Evolutionary conservation across 306 rosid genomes (phyloP).

Genomic region (Cucumis cinereus): DNA sequence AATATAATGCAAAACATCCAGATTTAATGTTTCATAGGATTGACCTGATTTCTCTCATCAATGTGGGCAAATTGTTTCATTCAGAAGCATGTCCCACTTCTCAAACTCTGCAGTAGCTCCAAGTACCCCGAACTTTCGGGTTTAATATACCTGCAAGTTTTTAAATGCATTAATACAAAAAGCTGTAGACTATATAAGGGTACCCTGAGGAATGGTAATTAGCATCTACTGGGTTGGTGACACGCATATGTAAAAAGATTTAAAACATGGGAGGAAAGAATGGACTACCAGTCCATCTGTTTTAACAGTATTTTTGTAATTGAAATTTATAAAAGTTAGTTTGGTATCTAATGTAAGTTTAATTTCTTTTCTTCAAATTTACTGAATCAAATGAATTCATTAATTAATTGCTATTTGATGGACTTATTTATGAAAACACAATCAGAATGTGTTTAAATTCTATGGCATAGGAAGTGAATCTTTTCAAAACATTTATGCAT

Average conservation of each 20-base stretch:
- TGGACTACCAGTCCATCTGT: neutral
- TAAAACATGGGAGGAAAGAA: neutral
- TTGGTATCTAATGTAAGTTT: neutral
- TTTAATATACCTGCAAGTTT: constrained; percentile 40
- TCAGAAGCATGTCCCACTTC: constrained; percentile 45
- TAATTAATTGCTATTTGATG: neutral
- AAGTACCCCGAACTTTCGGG: constrained; percentile 61
- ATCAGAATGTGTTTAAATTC: too few relatives aligned
- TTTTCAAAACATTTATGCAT: too few relatives aligned
- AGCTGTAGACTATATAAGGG: neutral
- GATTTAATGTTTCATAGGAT: neutral
- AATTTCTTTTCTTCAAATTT: neutral
- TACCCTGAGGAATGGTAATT: neutral
- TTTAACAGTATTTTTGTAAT: too few relatives aligned
- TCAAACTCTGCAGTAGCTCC: constrained; percentile 63
- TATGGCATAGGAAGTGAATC: too few relatives aligned
- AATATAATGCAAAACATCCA: too few relatives aligned
- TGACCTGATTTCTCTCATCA: neutral
- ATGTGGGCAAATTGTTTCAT: neutral
- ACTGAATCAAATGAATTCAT: neutral
- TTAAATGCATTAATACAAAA: neutral
- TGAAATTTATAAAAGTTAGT: too few relatives aligned
- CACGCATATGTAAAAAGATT: neutral
- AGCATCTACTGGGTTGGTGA: neutral
- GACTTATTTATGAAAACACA: too few relatives aligned